These are phyloP conservation scores for Friedmanniomyces endolithicus DNA, from an alignment of 495 filamentous ascomycete species.

Conservation along the genomic window DNA sequence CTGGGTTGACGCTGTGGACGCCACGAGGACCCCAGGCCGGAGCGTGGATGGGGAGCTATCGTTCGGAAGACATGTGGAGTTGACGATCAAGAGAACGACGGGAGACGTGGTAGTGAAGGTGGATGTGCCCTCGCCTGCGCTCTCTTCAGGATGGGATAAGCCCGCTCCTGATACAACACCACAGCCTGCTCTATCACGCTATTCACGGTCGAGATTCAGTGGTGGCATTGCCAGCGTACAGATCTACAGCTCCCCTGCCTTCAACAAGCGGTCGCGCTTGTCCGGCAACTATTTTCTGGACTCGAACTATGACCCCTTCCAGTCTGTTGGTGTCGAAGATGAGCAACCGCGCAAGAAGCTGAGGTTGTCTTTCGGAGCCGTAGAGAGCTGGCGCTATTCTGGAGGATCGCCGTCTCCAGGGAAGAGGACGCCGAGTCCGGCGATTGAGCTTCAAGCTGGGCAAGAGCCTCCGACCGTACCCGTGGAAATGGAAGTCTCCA, in stretches of 20 bases:
- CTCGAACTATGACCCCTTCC: conserved; percentile 53
- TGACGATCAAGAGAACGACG: conserved; percentile 41
- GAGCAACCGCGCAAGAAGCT: conserved; percentile 55
- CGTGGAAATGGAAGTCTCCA: background rate
- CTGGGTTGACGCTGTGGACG: conserved; percentile 39
- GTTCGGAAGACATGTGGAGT: conserved; percentile 42
- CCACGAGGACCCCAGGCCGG: conserved; percentile 47
- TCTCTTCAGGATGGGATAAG: background rate
- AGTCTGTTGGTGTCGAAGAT: conserved; percentile 48
- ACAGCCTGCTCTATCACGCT: background rate
- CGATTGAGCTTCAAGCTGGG: background rate
- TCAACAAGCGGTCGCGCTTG: conserved; percentile 50
- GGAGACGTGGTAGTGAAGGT: conserved; percentile 2
- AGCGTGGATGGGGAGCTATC: conserved; percentile 64
- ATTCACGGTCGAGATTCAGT: background rate
- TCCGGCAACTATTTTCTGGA: conserved; percentile 49
- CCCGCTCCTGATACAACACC: conserved; percentile 7
- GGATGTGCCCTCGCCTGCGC: conserved; percentile 3
- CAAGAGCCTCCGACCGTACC: background rate
- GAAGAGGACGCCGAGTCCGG: conserved; percentile 23
- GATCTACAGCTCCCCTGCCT: conserved; percentile 53
- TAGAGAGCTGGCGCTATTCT: conserved; percentile 56
- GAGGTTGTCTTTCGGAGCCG: conserved; percentile 55
- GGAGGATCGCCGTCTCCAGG: conserved; percentile 55
- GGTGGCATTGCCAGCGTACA: background rate